These are phyloP conservation scores for Pterocarpus macrocarpus DNA, from an alignment of 306 rosid genomes.

Conservation along the genomic window DNA sequence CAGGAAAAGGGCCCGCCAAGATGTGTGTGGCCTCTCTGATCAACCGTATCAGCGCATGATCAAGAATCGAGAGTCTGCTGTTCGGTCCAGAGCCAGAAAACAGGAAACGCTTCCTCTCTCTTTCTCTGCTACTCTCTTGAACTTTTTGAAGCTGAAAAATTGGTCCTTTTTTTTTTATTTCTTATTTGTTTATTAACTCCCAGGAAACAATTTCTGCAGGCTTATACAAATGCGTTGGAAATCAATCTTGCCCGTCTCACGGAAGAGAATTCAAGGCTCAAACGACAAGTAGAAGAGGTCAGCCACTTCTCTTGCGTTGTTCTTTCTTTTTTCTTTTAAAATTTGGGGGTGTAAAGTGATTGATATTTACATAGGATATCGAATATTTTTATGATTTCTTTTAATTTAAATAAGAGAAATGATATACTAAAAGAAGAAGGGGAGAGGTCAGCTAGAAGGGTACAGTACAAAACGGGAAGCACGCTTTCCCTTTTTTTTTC, in stretches of 20 bases:
- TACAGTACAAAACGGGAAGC: background rate
- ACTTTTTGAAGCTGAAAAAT: background rate
- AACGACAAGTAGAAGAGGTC: conserved; percentile 33
- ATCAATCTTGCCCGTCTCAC: conserved; percentile 21
- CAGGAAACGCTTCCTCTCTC: conserved; percentile 4
- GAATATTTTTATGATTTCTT: background rate
- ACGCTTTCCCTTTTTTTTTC: too few species aligned
- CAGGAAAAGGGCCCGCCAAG: background rate
- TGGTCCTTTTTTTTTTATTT: background rate
- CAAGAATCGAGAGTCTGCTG: conserved; percentile 47
- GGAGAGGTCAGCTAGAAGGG: background rate
- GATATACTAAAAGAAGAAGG: background rate
- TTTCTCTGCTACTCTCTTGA: background rate
- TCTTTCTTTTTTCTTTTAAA: background rate
- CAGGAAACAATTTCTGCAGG: conserved; percentile 33
- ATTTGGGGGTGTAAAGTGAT: background rate
- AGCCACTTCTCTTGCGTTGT: background rate
- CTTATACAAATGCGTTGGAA: conserved; percentile 41
- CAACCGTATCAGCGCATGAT: conserved; percentile 29
- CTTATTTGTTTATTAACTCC: background rate
- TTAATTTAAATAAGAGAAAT: background rate
- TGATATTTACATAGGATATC: background rate
- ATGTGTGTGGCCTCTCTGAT: background rate
- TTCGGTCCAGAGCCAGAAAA: conserved; percentile 51
- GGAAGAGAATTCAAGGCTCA: conserved; percentile 45